These are phyloP conservation scores for Peronospora destructor DNA, from an alignment of 352 stramenopile species.

Conservation along the genomic window DNA sequence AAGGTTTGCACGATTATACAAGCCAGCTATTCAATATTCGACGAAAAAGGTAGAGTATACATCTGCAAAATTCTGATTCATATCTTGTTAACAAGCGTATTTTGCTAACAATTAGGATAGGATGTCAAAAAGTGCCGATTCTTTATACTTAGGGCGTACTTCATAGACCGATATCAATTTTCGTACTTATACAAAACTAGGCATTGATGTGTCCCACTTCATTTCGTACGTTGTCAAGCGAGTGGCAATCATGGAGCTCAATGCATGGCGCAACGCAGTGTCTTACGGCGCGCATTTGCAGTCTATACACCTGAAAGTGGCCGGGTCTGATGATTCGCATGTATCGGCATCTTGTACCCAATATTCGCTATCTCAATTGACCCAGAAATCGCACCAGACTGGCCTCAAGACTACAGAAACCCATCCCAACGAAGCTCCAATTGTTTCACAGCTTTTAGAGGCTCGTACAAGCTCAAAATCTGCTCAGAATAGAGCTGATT, in stretches of 20 bases:
- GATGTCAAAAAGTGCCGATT: no score
- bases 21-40: no score
- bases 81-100: no score
- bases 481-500: neutral
- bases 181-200: no score
- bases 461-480: constrained; percentile 1
- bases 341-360: neutral
- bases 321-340: neutral
- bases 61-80: no score
- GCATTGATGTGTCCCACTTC: neutral
- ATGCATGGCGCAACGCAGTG: constrained; percentile 29
- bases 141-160: no score
- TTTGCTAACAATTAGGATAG: no score
- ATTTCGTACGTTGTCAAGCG: constrained; percentile 6
- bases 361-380: constrained; percentile 6
- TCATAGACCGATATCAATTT: no score
- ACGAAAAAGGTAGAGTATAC: no score
- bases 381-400: constrained; percentile 8
- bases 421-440: constrained; percentile 1
- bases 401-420: neutral
- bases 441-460: constrained; percentile 6
- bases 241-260: constrained; percentile 24
- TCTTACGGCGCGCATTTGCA: constrained; percentile 41
- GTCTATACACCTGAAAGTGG: constrained; percentile 37
- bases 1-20: no score